Evolutionary conservation across 768 basidiomycete species (phyloP).

Genomic region (Boletus huronensis): DNA sequence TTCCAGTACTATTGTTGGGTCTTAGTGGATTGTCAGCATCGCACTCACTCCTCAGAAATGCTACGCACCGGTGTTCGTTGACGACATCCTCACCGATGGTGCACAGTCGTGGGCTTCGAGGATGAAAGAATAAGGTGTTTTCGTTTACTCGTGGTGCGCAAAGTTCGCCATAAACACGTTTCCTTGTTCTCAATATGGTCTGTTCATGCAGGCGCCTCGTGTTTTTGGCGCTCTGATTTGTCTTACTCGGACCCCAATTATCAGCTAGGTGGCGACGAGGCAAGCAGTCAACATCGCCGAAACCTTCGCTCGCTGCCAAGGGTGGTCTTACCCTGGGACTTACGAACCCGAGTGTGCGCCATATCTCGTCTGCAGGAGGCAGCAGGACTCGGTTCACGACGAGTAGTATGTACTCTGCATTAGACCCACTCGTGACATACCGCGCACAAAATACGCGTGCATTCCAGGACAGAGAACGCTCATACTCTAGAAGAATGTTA

Average conservation of each 20-base stretch:
- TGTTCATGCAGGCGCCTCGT: too few relatives aligned
- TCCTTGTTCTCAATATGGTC: background rate
- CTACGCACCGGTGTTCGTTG: background rate
- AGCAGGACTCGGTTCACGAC: background rate
- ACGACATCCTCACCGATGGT: background rate
- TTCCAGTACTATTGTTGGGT: background rate
- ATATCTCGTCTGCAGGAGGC: background rate
- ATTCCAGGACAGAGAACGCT: too few relatives aligned
- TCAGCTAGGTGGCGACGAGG: background rate
- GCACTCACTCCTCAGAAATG: background rate
- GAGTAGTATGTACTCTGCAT: too few relatives aligned
- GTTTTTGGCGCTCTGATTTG: too few relatives aligned
- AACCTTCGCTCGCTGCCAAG: background rate
- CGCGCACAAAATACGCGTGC: too few relatives aligned
- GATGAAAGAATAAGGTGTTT: too few relatives aligned
- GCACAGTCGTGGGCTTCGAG: background rate
- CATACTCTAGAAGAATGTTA: too few relatives aligned
- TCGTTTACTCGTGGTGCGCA: background rate
- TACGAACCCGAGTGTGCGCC: too few relatives aligned
- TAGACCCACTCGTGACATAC: background rate
- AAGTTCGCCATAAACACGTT: background rate
- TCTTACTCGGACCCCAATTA: too few relatives aligned
- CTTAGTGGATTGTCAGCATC: background rate
- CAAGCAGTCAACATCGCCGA: background rate
- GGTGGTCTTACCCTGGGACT: background rate